Evolutionary conservation across 176 grass and related monocot genomes (phyloP), one percentile per base, ranked within the genome.

Genomic region (Tillandsia leiboldiana): DNA sequence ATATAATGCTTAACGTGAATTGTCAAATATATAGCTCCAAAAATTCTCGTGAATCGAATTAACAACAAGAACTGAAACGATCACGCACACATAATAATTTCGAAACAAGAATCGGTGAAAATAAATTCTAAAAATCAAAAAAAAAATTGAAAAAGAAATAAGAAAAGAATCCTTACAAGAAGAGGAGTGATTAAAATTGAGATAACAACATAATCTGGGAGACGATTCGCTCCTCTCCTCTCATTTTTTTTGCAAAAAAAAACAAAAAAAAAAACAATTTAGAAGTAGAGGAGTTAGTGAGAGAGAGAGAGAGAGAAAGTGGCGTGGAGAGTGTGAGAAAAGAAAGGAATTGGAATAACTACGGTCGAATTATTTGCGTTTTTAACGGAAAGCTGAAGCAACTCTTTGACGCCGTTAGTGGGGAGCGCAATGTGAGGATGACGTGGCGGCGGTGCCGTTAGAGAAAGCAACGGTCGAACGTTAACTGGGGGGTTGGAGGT

Each of bases 291-390:
- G 22, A 80, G 51, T 6, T 17, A 4, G 54, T 8, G 49, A 80
- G 51, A 50, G 49, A 64, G 13, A 53, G 13, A 53, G 56, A 17
- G 11, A 72, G 22, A 12, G 33, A 65, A 5, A 7, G 33, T 42
- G 22, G 49, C 0, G n/a, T 28, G 23, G 57, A 67, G 47, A 54
- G 29, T 51, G 53, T 14, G n/a, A 24, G 5, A 66, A 26, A 33
- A 64, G 12, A 15, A 61, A 72, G 26, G 13, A n/a, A 50, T 49
- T 10, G 64, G 67, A 73, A 59, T 42, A 79, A 64, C 72, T 71
- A 51, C 13, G 26, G 59, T 62, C 70, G 78, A 73, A 74, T 61
- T 53, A 70, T 80, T 64, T 56, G 7, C 17, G 48, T 27, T 67
- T 14, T 47, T 52, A 73, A 59, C 54, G n/a, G 9, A 20, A 59